Conservation (phyloP, 331 rosid species). For the Phaseolus coccineus region DNA sequence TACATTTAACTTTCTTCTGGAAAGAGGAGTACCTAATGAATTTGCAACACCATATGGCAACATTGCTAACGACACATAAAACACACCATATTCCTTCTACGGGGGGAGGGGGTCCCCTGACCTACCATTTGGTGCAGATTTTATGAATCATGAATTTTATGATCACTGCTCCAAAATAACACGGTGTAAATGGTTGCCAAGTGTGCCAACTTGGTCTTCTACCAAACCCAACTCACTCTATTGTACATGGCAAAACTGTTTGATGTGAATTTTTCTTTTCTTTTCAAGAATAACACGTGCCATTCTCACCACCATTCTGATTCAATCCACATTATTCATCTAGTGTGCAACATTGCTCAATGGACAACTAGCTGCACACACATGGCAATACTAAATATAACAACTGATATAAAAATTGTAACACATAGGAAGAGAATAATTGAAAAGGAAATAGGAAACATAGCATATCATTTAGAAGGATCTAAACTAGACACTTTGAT, state of each 20-base stretch:
- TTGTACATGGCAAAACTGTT: background rate
- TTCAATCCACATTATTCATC: background rate
- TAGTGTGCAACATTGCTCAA: background rate
- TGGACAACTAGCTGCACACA: background rate
- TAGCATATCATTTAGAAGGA: background rate
- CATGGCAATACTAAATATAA: background rate
- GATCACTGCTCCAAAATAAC: background rate
- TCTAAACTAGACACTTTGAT: background rate
- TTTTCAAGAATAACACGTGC: background rate
- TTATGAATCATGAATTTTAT: slow-evolving; percentile 17
- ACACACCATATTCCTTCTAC: slow-evolving; percentile 25
- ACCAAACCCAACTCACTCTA: background rate
- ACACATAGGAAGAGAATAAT: background rate
- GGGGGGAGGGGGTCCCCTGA: slow-evolving; percentile 8
- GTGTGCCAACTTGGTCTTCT: slow-evolving; percentile 9
- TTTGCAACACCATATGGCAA: slow-evolving; percentile 14
- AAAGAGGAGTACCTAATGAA: background rate
- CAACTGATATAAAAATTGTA: background rate
- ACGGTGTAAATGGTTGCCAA: background rate
- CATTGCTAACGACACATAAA: slow-evolving; percentile 44
- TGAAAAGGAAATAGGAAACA: slow-evolving; percentile 8
- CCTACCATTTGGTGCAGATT: slow-evolving; percentile 22
- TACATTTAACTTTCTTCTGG: slow-evolving; percentile 14
- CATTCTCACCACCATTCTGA: background rate
- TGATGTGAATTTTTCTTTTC: background rate